Evolutionary conservation across 2,329 filamentous ascomycete species (phyloP).

Genomic region (Ascochyta fabae): DNA sequence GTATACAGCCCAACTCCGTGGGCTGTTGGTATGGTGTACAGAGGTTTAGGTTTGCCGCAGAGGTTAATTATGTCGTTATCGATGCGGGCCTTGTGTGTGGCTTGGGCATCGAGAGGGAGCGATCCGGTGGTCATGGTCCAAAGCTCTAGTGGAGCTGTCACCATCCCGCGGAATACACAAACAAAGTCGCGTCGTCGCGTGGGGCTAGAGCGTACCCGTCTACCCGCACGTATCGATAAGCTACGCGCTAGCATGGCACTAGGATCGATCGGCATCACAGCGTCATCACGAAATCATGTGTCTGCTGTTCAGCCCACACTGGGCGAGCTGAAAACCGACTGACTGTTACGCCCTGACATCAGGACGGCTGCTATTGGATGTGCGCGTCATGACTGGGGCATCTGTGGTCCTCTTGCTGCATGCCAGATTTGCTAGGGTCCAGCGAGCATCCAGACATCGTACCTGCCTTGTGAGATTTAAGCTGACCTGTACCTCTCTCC

Average conservation of each 20-base stretch:
- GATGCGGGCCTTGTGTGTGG: conserved; percentile 22
- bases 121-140: neutral
- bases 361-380: conserved; percentile 26
- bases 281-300: conserved; percentile 28
- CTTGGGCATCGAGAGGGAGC: conserved; percentile 19
- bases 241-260: conserved; percentile 7
- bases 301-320: conserved; percentile 10
- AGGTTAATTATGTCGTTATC: conserved; percentile 30
- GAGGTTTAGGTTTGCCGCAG: conserved; percentile 12
- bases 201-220: neutral
- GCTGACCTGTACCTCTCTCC: conserved; percentile 3
- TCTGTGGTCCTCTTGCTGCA: conserved; percentile 21
- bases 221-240: conserved; percentile 7
- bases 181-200: neutral
- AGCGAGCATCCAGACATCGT: neutral
- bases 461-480: conserved; percentile 7
- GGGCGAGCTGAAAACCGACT: conserved; percentile 17
- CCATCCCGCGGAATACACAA: neutral
- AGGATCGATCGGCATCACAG: conserved; percentile 19
- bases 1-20: conserved; percentile 39
- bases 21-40: conserved; percentile 13
- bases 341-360: conserved; percentile 34
- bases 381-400: conserved; percentile 11
- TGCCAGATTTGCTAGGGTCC: neutral
- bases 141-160: neutral